Percentiles rank a stretch among this genome's conserved stretches.
These are phyloP conservation scores for Trametes coccinea DNA, from an alignment of 768 basidiomycete species.

Conservation along the genomic window DNA sequence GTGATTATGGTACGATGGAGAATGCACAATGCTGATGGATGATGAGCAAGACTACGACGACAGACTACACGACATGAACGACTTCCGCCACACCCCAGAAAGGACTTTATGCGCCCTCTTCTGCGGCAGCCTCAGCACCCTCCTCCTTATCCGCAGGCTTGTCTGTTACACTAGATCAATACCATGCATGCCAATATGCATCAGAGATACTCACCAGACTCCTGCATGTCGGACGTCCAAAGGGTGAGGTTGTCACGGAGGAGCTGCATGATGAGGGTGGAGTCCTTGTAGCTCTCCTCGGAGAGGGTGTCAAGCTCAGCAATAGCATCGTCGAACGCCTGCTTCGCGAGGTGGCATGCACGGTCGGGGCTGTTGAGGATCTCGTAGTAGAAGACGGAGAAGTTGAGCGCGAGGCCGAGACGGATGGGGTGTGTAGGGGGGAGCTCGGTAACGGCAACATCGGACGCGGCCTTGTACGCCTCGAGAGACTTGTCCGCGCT, in stretches of 20 bases:
- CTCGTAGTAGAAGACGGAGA: conserved; percentile 99
- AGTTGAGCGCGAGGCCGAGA: conserved; percentile 97
- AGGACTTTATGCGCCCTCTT: conserved; percentile 44
- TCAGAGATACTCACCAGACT: conserved; percentile 59
- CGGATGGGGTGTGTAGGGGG: conserved; percentile 97
- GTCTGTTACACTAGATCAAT: conserved; percentile 43
- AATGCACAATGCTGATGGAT: conserved; percentile 27
- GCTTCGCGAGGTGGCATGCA: conserved; percentile 98
- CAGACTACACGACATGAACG: conserved; percentile 23
- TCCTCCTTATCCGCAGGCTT: conserved; percentile 79
- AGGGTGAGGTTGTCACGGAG: conserved; percentile 96
- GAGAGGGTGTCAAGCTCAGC: conserved; percentile 98
- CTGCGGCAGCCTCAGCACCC: conserved; percentile 55
- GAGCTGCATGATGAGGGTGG: conserved; percentile 95
- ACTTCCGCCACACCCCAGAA: conserved; percentile 8
- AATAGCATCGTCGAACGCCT: conserved; percentile 98
- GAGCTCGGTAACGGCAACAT: conserved; percentile 94
- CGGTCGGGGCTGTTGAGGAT: conserved; percentile 98
- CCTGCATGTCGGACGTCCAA: conserved; percentile 99
- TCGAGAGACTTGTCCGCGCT: conserved; percentile 97
- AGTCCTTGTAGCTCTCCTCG: conserved; percentile 99
- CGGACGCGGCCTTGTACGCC: conserved; percentile 97
- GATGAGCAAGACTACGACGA: conserved; percentile 25
- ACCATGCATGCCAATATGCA: not conserved
- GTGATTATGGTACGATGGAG: conserved; percentile 31